Conservation (phyloP, 257 asterid genomes). For the Echites panduratus region DNA sequence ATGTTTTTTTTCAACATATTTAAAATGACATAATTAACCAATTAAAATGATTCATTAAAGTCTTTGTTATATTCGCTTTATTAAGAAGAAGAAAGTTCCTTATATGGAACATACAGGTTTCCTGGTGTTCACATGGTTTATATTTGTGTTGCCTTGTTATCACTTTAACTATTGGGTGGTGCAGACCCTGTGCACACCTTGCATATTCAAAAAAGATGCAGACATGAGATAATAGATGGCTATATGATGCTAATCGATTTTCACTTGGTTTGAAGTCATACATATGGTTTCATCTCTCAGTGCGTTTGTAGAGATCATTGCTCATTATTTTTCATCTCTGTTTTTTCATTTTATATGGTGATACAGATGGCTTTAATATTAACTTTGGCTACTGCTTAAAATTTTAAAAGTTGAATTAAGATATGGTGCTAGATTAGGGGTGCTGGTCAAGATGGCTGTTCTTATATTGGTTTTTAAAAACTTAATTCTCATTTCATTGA, state of each 20-base stretch:
- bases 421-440: not conserved
- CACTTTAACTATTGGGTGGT: not conserved
- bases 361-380: not conserved
- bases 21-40: not conserved
- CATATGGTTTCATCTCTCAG: not conserved
- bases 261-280: not conserved
- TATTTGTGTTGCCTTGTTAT: not conserved
- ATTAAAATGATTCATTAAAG: not conserved
- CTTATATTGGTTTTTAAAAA: not conserved
- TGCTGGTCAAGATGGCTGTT: not conserved
- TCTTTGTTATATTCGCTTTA: not conserved
- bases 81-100: not conserved
- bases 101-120: not conserved
- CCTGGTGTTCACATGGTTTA: not conserved
- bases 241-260: not conserved
- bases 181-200: not conserved
- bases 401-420: not conserved
- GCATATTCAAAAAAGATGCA: not conserved
- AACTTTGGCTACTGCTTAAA: not conserved
- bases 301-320: not conserved
- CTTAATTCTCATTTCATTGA: not conserved
- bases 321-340: not conserved
- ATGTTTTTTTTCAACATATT: too few relatives aligned
- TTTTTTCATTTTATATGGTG: not conserved
- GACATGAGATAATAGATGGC: not conserved